phyloP scores from a whole-genome alignment of 75 land plant genomes.

The Chamaecyparis obtusa region DNA sequence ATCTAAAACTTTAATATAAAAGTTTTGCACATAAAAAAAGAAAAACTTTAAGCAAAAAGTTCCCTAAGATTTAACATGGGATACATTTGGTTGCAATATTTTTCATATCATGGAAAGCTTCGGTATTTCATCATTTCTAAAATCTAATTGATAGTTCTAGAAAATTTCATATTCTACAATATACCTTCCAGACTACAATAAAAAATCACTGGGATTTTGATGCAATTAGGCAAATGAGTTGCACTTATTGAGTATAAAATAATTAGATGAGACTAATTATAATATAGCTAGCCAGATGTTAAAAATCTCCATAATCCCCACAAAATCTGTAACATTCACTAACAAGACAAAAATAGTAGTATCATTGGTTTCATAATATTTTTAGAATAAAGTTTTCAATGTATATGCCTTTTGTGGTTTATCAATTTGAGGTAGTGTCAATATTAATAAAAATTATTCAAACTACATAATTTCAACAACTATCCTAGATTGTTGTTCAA shows the following conservation, averaged over 20 bases:
- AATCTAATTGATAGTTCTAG: neutral
- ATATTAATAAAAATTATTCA: neutral
- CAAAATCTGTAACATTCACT: neutral
- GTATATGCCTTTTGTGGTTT: neutral
- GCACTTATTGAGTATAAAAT: neutral
- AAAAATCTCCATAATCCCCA: neutral
- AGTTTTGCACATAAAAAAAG: no score
- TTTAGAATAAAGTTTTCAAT: neutral
- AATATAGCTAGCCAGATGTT: neutral
- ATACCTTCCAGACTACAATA: neutral
- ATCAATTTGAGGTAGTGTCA: neutral
- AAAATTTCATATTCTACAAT: no score
- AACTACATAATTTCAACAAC: neutral
- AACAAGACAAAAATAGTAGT: neutral
- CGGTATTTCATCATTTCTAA: neutral
- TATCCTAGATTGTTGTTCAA: neutral
- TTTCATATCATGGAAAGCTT: no score
- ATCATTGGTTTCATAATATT: neutral
- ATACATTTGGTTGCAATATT: neutral
- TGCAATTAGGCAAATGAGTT: neutral
- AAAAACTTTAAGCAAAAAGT: no score
- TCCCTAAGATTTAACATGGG: no score
- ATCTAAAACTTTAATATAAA: no score
- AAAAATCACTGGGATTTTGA: neutral
- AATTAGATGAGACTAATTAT: neutral